Evolutionary conservation across 2,329 filamentous ascomycete species (phyloP), one percentile per base, ranked within the genome.

Genomic region (Cladosporium cucumerinum): DNA sequence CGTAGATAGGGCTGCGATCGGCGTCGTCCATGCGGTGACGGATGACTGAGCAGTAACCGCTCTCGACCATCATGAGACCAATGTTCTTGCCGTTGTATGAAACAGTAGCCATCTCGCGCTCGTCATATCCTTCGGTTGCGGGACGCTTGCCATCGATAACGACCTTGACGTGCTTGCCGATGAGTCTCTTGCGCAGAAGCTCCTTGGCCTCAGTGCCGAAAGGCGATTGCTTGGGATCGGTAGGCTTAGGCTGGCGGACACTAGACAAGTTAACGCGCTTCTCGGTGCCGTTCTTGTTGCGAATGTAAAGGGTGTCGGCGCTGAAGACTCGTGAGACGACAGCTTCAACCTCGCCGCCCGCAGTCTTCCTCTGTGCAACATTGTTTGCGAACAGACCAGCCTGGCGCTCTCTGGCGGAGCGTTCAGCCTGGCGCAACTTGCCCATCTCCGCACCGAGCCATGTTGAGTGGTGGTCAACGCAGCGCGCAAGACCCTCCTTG

Each of bases 141-240:
- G 94, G 89, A 79, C 95, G 93, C 77, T 92, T 92, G 65, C 95
- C 95, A 75, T 99, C 93, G 66, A 97, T 87, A 62, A 86, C 89
- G 64, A 97, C 87, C 77, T 90, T 91, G 69, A 98, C 92, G 70
- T 97, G 92, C 83, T 99, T 99, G 67, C 93, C 95, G 73, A 99
- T 99, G 34, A 97, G 79, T 77, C 89, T 92, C 84, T 97, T 97
- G 63, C 95, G 89, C 69, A 98, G 78, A 75, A 94, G 98, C 76
- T 99, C 95, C 82, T 99, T 99, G 34, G 95, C 94, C 75, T 97
- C 94, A 14, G 95, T 90, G 70, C 88, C 86, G 82, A 94, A 99
- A 0, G 93, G 92, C 48, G 91, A 86, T 78, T 98, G 94, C 65
- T 92, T 89, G 23, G 91, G 86, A 76, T 98, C 94, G 57, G 88